Evolutionary conservation across 345 rosid species (phyloP).

Genomic region (Hypericum perforatum): DNA sequence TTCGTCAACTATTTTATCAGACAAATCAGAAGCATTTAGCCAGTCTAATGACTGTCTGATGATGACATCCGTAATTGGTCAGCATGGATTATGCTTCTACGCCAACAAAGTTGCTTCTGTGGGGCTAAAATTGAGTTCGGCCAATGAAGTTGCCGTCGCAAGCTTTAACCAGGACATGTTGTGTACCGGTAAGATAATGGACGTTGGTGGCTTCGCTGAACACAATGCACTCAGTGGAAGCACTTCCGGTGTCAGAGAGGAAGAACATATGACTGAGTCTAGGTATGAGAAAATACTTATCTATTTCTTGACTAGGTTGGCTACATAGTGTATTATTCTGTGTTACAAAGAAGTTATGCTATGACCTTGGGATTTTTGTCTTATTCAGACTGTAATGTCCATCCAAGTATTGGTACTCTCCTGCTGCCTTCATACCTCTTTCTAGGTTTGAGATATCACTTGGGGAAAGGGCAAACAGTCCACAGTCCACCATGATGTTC

Average conservation of each 20-base stretch:
- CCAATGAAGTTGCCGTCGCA: conserved; percentile 12
- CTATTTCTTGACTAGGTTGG: neutral
- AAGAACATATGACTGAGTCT: conserved; percentile 23
- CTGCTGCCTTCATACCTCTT: no score
- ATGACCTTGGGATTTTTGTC: no score
- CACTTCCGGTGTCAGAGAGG: conserved; percentile 18
- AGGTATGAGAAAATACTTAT: conserved; percentile 20
- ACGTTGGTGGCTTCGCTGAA: conserved; percentile 19
- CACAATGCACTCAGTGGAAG: conserved; percentile 18
- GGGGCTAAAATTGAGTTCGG: conserved; percentile 20
- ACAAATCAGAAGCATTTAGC: conserved; percentile 30
- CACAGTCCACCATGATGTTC: no score
- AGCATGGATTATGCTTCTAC: conserved; percentile 48
- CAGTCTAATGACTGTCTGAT: conserved; percentile 41
- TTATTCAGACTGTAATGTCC: no score
- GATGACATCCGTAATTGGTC: conserved; percentile 44
- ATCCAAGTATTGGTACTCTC: no score
- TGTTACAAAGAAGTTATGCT: neutral
- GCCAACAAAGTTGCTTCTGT: conserved; percentile 38
- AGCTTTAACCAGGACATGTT: conserved; percentile 24
- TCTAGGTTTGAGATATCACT: no score
- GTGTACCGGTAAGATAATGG: conserved; percentile 21
- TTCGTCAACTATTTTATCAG: conserved; percentile 24
- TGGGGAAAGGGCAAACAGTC: no score
- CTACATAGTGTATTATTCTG: neutral